Evolutionary conservation across 2,329 filamentous ascomycete species (phyloP).

Genomic region (Cytospora schulzeri): DNA sequence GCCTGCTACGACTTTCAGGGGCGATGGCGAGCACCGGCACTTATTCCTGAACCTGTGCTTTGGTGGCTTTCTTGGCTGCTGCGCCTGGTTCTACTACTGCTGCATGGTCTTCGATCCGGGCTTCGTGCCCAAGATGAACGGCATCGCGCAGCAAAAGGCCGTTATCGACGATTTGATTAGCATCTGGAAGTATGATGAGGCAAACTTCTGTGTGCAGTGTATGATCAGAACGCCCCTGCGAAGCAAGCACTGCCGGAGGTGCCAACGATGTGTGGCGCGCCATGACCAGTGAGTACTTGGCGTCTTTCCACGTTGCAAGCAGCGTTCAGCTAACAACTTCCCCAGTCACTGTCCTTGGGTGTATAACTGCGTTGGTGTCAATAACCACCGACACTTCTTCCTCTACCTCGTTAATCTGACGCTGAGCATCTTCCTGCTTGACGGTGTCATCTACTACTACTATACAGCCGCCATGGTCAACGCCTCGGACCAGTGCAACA

Average conservation of each 20-base stretch:
- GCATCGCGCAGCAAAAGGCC: conserved; percentile 85
- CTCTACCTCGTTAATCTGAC: conserved; percentile 82
- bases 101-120: conserved; percentile 90
- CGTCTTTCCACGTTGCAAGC: background rate
- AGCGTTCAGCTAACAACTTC: background rate
- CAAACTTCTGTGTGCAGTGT: conserved; percentile 90
- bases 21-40: conserved; percentile 64
- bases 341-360: conserved; percentile 94
- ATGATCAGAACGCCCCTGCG: conserved; percentile 92
- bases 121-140: conserved; percentile 86
- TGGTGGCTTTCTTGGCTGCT: conserved; percentile 62
- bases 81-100: conserved; percentile 81
- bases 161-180: conserved; percentile 85
- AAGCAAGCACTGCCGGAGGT: conserved; percentile 94
- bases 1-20: conserved; percentile 44
- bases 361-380: conserved; percentile 91
- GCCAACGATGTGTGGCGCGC: conserved; percentile 89
- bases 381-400: conserved; percentile 96
- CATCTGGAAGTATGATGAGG: conserved; percentile 87
- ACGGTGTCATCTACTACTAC: conserved; percentile 74
- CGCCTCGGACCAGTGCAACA: conserved; percentile 63
- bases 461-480: conserved; percentile 60
- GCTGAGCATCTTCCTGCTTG: conserved; percentile 70
- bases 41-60: conserved; percentile 82
- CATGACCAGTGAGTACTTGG: conserved; percentile 82